Percentiles rank a stretch among this genome's conserved stretches.
Conservation (phyloP, 495 filamentous ascomycete species). For the Aspergillus asperescens region DNA sequence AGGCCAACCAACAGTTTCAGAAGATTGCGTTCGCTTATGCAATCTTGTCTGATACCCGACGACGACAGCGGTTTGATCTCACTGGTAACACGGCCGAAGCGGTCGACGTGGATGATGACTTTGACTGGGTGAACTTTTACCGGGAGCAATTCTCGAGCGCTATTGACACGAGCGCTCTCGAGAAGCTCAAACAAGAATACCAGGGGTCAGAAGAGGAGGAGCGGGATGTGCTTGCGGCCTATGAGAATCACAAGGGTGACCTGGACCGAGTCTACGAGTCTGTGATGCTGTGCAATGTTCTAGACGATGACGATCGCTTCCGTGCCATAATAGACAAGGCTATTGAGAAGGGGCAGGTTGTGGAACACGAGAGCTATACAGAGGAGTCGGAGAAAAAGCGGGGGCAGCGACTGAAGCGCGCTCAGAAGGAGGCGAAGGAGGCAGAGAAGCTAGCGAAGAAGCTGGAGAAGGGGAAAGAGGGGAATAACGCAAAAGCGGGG, state of each 20-base stretch:
- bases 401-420: conserved; percentile 57
- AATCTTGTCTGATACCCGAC: conserved; percentile 72
- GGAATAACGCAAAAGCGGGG: conserved; percentile 20
- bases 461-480: conserved; percentile 52
- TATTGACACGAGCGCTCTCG: conserved; percentile 62
- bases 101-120: conserved; percentile 67
- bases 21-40: conserved; percentile 89
- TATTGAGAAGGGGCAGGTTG: conserved; percentile 62
- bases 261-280: conserved; percentile 70
- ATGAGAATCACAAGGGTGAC: conserved; percentile 61
- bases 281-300: conserved; percentile 78
- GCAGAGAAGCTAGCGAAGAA: conserved; percentile 68
- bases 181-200: conserved; percentile 67
- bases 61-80: conserved; percentile 78
- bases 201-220: conserved; percentile 84
- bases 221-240: conserved; percentile 69
- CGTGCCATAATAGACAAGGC: conserved; percentile 72
- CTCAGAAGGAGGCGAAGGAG: conserved; percentile 62
- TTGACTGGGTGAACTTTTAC: conserved; percentile 88
- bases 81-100: conserved; percentile 84
- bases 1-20: conserved; percentile 78
- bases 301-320: conserved; percentile 86
- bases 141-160: conserved; percentile 69
- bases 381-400: conserved; percentile 63
- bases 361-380: conserved; percentile 61